These are phyloP conservation scores for Cicer cuneatum DNA, from an alignment of 306 rosid species.

Conservation along the genomic window DNA sequence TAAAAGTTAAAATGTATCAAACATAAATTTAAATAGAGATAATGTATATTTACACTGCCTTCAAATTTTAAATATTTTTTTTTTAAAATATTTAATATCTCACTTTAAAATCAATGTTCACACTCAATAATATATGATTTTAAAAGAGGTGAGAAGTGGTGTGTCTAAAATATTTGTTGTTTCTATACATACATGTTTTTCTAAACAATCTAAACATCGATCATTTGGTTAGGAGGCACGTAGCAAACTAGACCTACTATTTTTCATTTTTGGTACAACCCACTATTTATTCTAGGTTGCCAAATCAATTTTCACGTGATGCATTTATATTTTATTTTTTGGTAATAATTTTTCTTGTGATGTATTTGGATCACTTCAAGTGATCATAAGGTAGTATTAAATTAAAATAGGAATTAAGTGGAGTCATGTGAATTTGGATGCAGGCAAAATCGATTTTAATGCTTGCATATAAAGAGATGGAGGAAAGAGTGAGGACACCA, in stretches of 20 bases:
- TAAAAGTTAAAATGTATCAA: no score
- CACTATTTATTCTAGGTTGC: conserved; percentile 22
- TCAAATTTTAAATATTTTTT: no score
- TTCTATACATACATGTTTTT: conserved; percentile 19
- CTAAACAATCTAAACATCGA: neutral
- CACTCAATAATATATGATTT: no score
- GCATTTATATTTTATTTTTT: neutral
- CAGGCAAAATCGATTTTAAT: conserved; percentile 59
- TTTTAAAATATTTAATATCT: no score
- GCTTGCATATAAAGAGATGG: conserved; percentile 58
- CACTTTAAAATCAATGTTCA: no score
- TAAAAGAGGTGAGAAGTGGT: no score
- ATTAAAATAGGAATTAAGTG: neutral
- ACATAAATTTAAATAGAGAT: no score
- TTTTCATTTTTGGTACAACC: neutral
- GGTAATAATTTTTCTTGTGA: conserved; percentile 10
- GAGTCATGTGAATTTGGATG: conserved; percentile 16
- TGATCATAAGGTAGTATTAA: neutral
- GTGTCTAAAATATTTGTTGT: no score
- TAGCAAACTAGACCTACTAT: neutral
- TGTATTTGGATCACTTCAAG: neutral
- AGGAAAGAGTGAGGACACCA: conserved; percentile 45
- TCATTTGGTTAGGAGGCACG: neutral
- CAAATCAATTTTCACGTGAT: conserved; percentile 23
- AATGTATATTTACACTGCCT: no score